Evolutionary conservation across 352 stramenopile genomes (phyloP), one percentile per base, ranked within the genome.

Genomic region (Phytophthora citrophthora): DNA sequence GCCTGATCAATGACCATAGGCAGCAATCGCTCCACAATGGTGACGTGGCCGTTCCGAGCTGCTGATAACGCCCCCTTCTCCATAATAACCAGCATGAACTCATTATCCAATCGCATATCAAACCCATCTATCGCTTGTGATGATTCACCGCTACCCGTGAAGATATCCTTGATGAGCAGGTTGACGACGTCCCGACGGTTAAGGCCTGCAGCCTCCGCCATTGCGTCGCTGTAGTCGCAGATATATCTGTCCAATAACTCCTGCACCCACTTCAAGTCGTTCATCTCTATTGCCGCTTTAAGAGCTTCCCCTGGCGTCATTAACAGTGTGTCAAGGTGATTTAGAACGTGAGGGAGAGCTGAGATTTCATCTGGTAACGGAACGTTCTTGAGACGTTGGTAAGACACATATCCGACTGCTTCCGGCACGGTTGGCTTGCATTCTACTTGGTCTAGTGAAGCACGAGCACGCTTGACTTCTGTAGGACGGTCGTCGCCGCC

Each of bases 21-120:
- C 2, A 56, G 9, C 10, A 54, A 24, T 2, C 44, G 31, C 16
- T 29, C 39, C 15, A 53, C 31, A 8, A 46, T 38, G 2, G 34
- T 31, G 15, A 61, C 20, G 7, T 61, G 54, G 24, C 54, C 27
- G 10, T 45, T 51, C 34, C 29, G 12, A 52, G 53, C 53, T 43
- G 41, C 54, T 32, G 31, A 41, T 16, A 46, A 11, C 4, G 36
- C 15, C 5, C 41, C 54, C 15, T 39, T 61, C 11, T n/a, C 34
- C 18, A 54, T 36, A 9, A 43, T 24, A 3, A 13, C 6, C 12
- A 29, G 12, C 20, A 20, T 54, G 7, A 34, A 4, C 0, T 34
- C 9, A 34, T 11, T 11, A 34, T 34, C 29, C 2, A 34, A 34
- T 34, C 29, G 29, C 8, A 34, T 34, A 5, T 11, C 29, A 8